phyloP scores from a whole-genome alignment of 1,139 yeast genomes.

The Zygosaccharomyces sapae region DNA sequence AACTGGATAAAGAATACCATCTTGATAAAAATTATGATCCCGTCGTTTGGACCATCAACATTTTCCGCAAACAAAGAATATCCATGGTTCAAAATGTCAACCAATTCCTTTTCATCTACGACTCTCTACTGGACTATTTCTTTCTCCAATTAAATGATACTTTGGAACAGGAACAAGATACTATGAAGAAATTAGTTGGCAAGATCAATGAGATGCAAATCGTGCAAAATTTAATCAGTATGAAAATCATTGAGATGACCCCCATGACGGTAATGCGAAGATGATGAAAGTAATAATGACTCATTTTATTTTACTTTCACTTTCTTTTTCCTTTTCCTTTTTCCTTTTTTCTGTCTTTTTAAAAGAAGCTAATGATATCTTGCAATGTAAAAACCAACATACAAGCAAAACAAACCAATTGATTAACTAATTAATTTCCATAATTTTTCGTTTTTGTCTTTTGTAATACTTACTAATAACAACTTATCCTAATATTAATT shows the following conservation, averaged over 20 bases:
- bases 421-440: too few relatives aligned
- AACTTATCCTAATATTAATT: constrained; percentile 63
- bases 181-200: constrained; percentile 10
- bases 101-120: constrained; percentile 73
- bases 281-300: not conserved
- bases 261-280: not conserved
- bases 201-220: constrained; percentile 10
- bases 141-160: constrained; percentile 21
- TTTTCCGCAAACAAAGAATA: constrained; percentile 66
- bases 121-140: constrained; percentile 40
- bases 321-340: not conserved
- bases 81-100: constrained; percentile 83
- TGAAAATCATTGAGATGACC: constrained; percentile 10
- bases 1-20: constrained; percentile 17
- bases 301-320: not conserved
- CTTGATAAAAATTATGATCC: constrained; percentile 43
- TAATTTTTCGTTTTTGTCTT: not conserved
- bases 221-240: constrained; percentile 7
- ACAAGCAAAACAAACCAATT: not conserved
- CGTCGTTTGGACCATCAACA: constrained; percentile 44
- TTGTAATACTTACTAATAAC: not conserved
- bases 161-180: constrained; percentile 4
- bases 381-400: constrained; percentile 3
- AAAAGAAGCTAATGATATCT: constrained; percentile 4
- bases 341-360: not conserved